These are phyloP conservation scores for Ophiostoma ips DNA, from an alignment of 2,329 filamentous ascomycete genomes.

Conservation along the genomic window DNA sequence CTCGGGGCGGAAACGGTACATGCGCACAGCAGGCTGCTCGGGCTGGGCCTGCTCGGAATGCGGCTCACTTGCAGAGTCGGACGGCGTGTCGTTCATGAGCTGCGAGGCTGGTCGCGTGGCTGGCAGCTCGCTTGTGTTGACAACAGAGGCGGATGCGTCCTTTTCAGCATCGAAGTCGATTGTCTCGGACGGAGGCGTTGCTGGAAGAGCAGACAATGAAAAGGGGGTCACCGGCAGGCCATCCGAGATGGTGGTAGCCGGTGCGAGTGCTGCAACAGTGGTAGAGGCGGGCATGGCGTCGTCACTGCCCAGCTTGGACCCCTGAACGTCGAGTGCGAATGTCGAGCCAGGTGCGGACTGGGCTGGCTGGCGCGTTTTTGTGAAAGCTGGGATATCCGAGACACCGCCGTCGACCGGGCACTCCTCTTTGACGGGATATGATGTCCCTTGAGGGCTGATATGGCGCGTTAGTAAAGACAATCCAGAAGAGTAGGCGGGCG, in stretches of 20 bases:
- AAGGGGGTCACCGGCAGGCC: constrained; percentile 4
- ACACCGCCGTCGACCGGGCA: constrained; percentile 9
- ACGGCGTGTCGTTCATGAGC: constrained; percentile 1
- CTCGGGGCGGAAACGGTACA: constrained; percentile 1
- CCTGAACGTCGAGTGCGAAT: background rate
- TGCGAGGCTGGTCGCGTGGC: background rate
- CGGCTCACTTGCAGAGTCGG: constrained; percentile 4
- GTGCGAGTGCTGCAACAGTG: constrained; percentile 2
- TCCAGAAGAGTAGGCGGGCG: background rate
- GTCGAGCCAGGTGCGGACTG: constrained; percentile 9
- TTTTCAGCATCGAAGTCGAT: background rate
- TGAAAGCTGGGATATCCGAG: constrained; percentile 9
- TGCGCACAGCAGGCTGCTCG: background rate
- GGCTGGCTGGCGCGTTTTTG: constrained; percentile 4
- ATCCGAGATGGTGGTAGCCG: constrained; percentile 5
- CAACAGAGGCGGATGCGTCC: background rate
- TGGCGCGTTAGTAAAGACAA: constrained; percentile 9
- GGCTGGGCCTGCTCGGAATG: background rate
- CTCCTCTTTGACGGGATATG: constrained; percentile 12
- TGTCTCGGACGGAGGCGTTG: background rate
- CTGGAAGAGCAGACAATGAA: background rate
- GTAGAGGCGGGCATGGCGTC: background rate
- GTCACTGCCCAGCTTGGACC: background rate
- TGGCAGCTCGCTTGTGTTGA: background rate
- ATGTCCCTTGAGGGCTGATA: constrained; percentile 5